A percentile compares a stretch with the other conserved stretches of the same genome.
phyloP scores from a whole-genome alignment of 495 filamentous ascomycete genomes.

The Aspergillus panamensis region DNA sequence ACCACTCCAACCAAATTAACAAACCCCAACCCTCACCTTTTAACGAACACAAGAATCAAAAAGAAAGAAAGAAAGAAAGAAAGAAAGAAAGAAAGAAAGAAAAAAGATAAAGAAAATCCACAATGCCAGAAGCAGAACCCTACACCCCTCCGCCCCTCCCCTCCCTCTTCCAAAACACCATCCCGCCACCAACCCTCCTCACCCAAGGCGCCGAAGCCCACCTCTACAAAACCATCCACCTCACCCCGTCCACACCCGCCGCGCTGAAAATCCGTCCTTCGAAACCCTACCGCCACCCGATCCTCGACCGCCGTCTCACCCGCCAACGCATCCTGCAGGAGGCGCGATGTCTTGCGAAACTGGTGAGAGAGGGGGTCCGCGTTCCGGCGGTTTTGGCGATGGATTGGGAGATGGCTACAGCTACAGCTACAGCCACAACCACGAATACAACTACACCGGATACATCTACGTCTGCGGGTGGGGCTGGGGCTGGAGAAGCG shows the following conservation, averaged over 20 bases:
- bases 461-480: too few species aligned
- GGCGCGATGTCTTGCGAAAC: slow-evolving; percentile 75
- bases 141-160: slow-evolving; percentile 56
- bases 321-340: slow-evolving; percentile 82
- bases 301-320: slow-evolving; percentile 82
- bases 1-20: not conserved
- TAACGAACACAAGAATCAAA: not conserved
- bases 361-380: slow-evolving; percentile 67
- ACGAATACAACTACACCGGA: not conserved
- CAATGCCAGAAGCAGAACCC: not conserved
- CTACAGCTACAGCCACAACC: slow-evolving; percentile 16
- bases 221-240: slow-evolving; percentile 82
- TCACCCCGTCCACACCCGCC: slow-evolving; percentile 61
- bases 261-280: slow-evolving; percentile 91
- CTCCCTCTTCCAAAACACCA: slow-evolving; percentile 57
- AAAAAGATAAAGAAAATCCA: not conserved
- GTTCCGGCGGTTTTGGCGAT: slow-evolving; percentile 75
- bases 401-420: slow-evolving; percentile 54
- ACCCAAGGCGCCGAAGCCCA: slow-evolving; percentile 94
- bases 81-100: not conserved
- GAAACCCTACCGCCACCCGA: slow-evolving; percentile 90
- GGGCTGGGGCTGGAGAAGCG: too few species aligned
- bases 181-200: slow-evolving; percentile 58
- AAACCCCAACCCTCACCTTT: not conserved
- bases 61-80: not conserved